These are phyloP conservation scores for Meripilus lineatus DNA, from an alignment of 1,284 basidiomycete genomes.

Conservation along the genomic window DNA sequence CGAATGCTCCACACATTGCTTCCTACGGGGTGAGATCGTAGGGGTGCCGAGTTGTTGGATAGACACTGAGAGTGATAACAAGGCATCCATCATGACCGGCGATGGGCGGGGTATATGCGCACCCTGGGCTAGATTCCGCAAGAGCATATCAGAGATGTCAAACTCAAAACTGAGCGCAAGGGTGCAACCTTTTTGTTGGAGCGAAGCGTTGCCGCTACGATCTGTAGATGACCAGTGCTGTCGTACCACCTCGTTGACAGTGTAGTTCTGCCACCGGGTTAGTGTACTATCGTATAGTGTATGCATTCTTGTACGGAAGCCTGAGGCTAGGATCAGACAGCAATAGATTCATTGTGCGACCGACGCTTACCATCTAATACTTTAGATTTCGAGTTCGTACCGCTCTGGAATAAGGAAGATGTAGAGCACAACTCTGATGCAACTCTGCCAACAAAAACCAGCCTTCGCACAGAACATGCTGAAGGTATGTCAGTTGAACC, in stretches of 20 bases:
- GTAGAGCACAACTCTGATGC: slow-evolving; percentile 37
- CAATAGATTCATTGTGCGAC: slow-evolving; percentile 1
- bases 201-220: too few species aligned
- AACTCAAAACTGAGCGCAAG: too few species aligned
- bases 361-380: slow-evolving; percentile 32
- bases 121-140: background rate
- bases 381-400: slow-evolving; percentile 36
- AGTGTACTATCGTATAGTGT: slow-evolving; percentile 39
- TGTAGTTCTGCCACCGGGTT: slow-evolving; percentile 43
- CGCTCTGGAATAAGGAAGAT: slow-evolving; percentile 37
- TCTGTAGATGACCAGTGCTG: slow-evolving; percentile 14
- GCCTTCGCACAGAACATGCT: too few species aligned
- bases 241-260: slow-evolving; percentile 31
- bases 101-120: slow-evolving; percentile 41
- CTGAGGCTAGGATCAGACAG: slow-evolving; percentile 16
- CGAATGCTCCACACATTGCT: too few species aligned
- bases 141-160: background rate
- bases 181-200: too few species aligned
- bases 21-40: too few species aligned
- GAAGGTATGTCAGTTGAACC: too few species aligned
- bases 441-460: slow-evolving; percentile 36
- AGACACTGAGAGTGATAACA: slow-evolving; percentile 49
- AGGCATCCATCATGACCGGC: slow-evolving; percentile 44
- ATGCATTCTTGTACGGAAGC: slow-evolving; percentile 36
- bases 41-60: slow-evolving; percentile 48